Base-by-base conservation (phyloP, 768 basidiomycete species). In the Boletus pseudo-olivaceus region DNA sequence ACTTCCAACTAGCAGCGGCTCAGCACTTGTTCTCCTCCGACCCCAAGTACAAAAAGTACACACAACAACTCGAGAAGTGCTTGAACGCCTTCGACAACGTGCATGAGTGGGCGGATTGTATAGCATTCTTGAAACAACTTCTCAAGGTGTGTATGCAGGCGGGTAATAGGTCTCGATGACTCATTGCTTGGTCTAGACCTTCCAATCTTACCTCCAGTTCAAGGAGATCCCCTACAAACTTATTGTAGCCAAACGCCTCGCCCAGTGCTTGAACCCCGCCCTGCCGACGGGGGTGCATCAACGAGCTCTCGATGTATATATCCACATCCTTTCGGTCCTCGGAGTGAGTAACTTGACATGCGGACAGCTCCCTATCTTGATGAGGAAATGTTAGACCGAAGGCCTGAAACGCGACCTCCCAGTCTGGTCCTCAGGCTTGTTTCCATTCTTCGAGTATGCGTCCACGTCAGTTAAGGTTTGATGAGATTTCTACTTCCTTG, bases 41-140 rank as follows among this genome's bases (percentile, higher is more conserved):
- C 75, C 89, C 92, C 14, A 95, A 94, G 69, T 97, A 85, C 76
- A 93, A 90, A 76, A 97, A 97, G 73, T 98, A 93, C 73, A 78
- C 86, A 1, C 85, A 88, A 51, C 90, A 93, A 63, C 91, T 99
- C 45, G 97, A 99, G 68, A 88, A 88, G 73, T 93, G 90, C 62
- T 78, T 99, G 44, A 88, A 85, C 57, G 87, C 93, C 2, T 98
- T 99, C 65, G 94, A 97, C 66, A 91, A 85, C 65, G 93, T 97
- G 54, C 92, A 96, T 53, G 97, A 99, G 75, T 99, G 97, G 97
- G 95, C 97, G 55, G 97, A 99, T 75, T 98, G 94, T 70, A 98
- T 97, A 67, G 88, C 95, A 38, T 99, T 98, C 73, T 72, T 99
- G 70, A 95, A 95, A 67, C 89, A 94, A 61, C 72, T 97, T 56